Evolutionary conservation across 2,329 filamentous ascomycete species (phyloP).

Genomic region (Neurospora crassa): DNA sequence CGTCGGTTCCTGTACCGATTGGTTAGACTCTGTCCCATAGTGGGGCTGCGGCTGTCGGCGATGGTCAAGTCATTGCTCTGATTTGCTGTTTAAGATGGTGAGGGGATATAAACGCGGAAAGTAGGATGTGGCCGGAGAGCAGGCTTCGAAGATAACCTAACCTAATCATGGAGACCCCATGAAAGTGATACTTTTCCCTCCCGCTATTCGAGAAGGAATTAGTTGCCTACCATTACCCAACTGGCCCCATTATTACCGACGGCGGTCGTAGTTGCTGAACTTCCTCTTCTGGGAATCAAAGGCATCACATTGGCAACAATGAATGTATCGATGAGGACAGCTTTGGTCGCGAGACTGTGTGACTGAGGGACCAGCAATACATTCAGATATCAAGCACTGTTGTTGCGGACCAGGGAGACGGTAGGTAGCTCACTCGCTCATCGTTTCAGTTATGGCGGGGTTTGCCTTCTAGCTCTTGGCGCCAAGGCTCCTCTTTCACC

Average conservation of each 20-base stretch:
- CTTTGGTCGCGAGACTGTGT: too few relatives aligned
- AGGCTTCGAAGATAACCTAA: neutral
- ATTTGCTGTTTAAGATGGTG: neutral
- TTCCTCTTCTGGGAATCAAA: neutral
- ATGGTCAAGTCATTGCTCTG: neutral
- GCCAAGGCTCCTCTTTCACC: too few relatives aligned
- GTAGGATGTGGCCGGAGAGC: neutral
- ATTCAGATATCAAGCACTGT: too few relatives aligned
- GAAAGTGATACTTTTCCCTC: neutral
- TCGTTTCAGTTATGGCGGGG: too few relatives aligned
- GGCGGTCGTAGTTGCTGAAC: neutral
- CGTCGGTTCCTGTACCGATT: neutral
- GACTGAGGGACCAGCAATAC: too few relatives aligned
- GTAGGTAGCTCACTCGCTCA: too few relatives aligned
- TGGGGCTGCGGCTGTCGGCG: neutral
- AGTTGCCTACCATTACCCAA: neutral
- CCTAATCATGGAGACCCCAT: neutral
- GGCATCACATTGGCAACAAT: neutral
- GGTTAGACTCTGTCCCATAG: neutral
- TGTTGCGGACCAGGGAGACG: too few relatives aligned
- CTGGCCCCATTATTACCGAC: neutral
- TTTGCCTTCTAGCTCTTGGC: too few relatives aligned
- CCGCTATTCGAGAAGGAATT: neutral
- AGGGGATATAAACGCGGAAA: neutral
- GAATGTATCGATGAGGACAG: neutral